These are phyloP conservation scores for Magnaporthiopsis incrustans DNA, from an alignment of 2,329 filamentous ascomycete species.

Conservation along the genomic window DNA sequence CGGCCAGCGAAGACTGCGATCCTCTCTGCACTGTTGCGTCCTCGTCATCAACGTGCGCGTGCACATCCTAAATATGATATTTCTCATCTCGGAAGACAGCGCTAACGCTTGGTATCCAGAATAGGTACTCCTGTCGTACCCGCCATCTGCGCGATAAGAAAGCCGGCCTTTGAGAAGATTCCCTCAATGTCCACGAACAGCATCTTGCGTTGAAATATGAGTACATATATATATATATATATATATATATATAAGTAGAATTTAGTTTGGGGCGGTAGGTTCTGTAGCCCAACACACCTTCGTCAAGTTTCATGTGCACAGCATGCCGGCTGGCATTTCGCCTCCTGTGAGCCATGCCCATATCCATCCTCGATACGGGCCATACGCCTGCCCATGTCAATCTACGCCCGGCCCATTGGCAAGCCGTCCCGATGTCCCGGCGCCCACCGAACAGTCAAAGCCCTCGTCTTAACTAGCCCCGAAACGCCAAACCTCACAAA, in stretches of 20 bases:
- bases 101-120: no score
- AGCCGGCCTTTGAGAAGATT: not conserved
- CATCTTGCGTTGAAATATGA: not conserved
- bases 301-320: not conserved
- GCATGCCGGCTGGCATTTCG: not conserved
- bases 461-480: not conserved
- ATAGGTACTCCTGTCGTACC: not conserved
- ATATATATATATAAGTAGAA: not conserved
- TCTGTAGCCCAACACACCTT: not conserved
- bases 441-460: not conserved
- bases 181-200: not conserved
- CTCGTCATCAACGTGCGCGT: not conserved
- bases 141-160: not conserved
- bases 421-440: not conserved
- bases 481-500: not conserved
- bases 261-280: not conserved
- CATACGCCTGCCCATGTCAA: not conserved
- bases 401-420: not conserved
- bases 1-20: not conserved
- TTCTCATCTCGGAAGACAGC: not conserved
- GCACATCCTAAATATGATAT: not conserved
- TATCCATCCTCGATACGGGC: not conserved
- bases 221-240: not conserved
- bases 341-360: not conserved
- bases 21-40: not conserved